phyloP scores from a whole-genome alignment of 345 rosid species.

The Moricandia moricandioides region DNA sequence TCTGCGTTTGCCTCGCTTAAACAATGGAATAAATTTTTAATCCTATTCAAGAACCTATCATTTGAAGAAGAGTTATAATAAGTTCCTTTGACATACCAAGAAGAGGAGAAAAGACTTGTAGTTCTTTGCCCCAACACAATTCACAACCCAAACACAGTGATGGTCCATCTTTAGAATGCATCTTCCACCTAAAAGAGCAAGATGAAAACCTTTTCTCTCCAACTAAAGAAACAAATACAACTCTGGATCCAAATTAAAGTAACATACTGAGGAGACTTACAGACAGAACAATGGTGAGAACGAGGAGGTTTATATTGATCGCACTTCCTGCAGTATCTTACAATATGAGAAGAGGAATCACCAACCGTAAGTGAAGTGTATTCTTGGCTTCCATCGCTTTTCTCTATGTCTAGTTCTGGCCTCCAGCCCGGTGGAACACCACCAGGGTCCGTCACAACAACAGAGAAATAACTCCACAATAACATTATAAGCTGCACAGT shows the following conservation, averaged over 20 bases:
- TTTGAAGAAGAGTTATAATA: constrained; percentile 2
- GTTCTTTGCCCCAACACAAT: constrained; percentile 80
- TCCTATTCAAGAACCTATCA: neutral
- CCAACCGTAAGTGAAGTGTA: constrained; percentile 23
- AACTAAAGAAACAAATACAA: neutral
- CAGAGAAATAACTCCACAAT: constrained; percentile 74
- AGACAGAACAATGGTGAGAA: constrained; percentile 79
- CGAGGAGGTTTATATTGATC: constrained; percentile 69
- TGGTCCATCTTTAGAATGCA: constrained; percentile 88
- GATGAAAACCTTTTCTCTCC: constrained; percentile 20
- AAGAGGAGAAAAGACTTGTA: constrained; percentile 84
- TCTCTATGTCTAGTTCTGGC: constrained; percentile 62
- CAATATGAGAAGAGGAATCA: constrained; percentile 38
- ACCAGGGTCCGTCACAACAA: constrained; percentile 75
- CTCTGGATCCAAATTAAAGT: neutral
- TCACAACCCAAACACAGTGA: constrained; percentile 93
- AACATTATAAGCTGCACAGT: constrained; percentile 61
- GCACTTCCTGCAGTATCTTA: constrained; percentile 68
- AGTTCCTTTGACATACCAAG: constrained; percentile 53
- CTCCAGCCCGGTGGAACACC: constrained; percentile 73
- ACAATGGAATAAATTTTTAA: neutral
- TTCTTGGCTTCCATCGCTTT: constrained; percentile 21
- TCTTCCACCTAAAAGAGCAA: constrained; percentile 56
- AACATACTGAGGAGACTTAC: constrained; percentile 43
- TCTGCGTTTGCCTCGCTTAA: neutral